These are phyloP conservation scores for Streptanthus diversifolius DNA, from an alignment of 345 rosid genomes.

Conservation along the genomic window DNA sequence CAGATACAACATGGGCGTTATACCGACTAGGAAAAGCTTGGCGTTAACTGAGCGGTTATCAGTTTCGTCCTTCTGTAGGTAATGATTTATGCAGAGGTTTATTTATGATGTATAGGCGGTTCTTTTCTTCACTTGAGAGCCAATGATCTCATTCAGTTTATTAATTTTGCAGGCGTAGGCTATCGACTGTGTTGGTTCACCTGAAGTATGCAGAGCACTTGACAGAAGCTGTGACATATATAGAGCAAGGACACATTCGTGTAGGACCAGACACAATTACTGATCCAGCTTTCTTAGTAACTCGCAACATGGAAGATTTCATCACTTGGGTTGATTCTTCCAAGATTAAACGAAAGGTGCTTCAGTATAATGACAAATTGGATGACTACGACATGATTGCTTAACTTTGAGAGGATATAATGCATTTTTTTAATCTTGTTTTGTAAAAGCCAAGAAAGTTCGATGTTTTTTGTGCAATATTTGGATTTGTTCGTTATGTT, in stretches of 20 bases:
- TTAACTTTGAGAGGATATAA: not conserved
- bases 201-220: constrained; percentile 82
- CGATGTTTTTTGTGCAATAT: not conserved
- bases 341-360: constrained; percentile 81
- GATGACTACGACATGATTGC: constrained; percentile 85
- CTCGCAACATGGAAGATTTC: constrained; percentile 91
- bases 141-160: not conserved
- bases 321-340: constrained; percentile 95
- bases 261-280: constrained; percentile 88
- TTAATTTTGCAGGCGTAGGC: constrained; percentile 61
- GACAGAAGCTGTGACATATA: constrained; percentile 85
- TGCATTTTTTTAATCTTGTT: not conserved
- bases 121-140: not conserved
- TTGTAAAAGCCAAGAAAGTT: not conserved
- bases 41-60: constrained; percentile 68
- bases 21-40: constrained; percentile 85
- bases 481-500: not conserved
- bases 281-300: constrained; percentile 86
- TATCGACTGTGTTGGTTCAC: constrained; percentile 57
- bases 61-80: constrained; percentile 86
- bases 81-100: not conserved
- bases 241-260: constrained; percentile 92
- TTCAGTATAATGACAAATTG: constrained; percentile 76
- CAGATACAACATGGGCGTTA: constrained; percentile 95
- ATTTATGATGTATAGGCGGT: not conserved